Conservation (phyloP, 2,329 filamentous ascomycete genomes). For the Alternaria triticina region DNA sequence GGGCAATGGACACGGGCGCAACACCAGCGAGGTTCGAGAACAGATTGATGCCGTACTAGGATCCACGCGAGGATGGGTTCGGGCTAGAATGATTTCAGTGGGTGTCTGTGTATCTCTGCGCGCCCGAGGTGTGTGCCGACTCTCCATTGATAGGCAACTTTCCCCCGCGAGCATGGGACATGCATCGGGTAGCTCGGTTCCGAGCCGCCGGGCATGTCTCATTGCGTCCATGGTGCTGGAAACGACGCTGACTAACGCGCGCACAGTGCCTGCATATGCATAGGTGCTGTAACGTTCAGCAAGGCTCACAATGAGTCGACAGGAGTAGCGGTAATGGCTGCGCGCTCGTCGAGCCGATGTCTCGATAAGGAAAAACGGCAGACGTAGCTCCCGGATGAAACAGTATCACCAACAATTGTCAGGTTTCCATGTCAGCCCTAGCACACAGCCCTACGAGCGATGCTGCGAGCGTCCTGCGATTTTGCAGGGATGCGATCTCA, state of each 20-base stretch:
- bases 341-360: conserved; percentile 7
- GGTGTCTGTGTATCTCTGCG: not conserved
- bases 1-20: not conserved
- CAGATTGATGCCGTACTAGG: not conserved
- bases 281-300: conserved; percentile 4
- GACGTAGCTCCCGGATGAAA: not conserved
- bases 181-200: not conserved
- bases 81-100: not conserved
- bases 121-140: not conserved
- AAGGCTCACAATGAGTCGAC: conserved; percentile 8
- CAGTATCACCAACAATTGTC: not conserved
- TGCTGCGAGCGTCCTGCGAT: conserved; percentile 13
- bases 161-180: not conserved
- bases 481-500: conserved; percentile 29
- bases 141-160: not conserved
- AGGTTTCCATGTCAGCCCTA: conserved; percentile 19
- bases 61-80: not conserved
- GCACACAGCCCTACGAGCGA: conserved; percentile 34
- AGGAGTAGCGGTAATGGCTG: conserved; percentile 24
- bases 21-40: not conserved
- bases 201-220: conserved; percentile 19
- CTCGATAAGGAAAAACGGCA: not conserved
- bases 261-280: conserved; percentile 10
- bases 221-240: conserved; percentile 15
- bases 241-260: conserved; percentile 1